phyloP scores from a whole-genome alignment of 805 yeast genomes.

The Candida ulmi region DNA sequence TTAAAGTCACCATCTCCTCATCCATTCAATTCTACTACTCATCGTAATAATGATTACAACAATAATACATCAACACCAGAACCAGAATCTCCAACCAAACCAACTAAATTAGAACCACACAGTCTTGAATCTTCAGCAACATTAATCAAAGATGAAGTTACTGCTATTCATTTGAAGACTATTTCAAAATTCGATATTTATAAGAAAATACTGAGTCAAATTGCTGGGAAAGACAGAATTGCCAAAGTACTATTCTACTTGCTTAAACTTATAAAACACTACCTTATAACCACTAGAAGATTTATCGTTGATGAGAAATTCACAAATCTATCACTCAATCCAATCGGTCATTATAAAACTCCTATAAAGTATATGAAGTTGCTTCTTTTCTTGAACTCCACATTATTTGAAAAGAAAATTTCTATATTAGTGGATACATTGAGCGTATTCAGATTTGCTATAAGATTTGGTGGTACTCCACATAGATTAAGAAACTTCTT shows the following conservation, averaged over 20 bases:
- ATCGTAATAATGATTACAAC: not conserved
- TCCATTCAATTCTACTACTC: slow-evolving; percentile 3
- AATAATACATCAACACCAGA: not conserved
- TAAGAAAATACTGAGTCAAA: slow-evolving; percentile 44
- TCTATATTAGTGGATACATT: slow-evolving; percentile 41
- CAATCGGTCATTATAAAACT: slow-evolving; percentile 20
- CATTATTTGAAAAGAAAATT: slow-evolving; percentile 29
- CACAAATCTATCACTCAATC: slow-evolving; percentile 20
- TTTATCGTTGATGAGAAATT: slow-evolving; percentile 24
- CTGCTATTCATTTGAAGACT: not conserved
- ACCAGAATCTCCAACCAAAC: not conserved
- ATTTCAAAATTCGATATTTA: slow-evolving; percentile 34
- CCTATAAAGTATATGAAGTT: slow-evolving; percentile 21
- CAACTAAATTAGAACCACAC: not conserved
- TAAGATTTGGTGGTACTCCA: slow-evolving; percentile 69
- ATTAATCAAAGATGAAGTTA: not conserved
- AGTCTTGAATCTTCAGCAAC: not conserved
- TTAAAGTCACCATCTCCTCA: slow-evolving; percentile 20
- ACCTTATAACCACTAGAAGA: slow-evolving; percentile 36
- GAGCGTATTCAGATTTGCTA: slow-evolving; percentile 56
- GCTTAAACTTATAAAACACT: slow-evolving; percentile 44
- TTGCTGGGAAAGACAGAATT: slow-evolving; percentile 67
- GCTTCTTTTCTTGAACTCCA: slow-evolving; percentile 23
- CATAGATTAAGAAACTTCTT: slow-evolving; percentile 41
- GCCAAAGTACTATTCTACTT: slow-evolving; percentile 60